phyloP scores from a whole-genome alignment of 2,329 filamentous ascomycete species.

The Tothia fuscella region DNA sequence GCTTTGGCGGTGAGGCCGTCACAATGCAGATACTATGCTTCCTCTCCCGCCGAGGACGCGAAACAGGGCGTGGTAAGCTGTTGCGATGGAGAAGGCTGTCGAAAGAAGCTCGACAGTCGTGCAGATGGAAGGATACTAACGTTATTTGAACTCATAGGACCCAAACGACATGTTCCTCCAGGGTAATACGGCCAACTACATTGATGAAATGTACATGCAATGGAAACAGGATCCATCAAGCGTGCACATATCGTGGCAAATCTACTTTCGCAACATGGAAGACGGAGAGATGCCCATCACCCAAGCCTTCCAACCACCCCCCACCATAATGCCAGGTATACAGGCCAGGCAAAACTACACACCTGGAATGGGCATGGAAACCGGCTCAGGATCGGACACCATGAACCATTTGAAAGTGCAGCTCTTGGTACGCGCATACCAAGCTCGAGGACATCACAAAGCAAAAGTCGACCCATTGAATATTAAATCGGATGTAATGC shows the following conservation, averaged over 20 bases:
- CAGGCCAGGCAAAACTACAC: conserved; percentile 56
- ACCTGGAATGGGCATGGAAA: conserved; percentile 53
- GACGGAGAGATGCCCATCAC: conserved; percentile 94
- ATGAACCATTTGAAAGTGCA: conserved; percentile 98
- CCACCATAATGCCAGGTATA: conserved; percentile 77
- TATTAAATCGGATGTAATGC: conserved; percentile 74
- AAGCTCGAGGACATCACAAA: conserved; percentile 96
- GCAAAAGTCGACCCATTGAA: conserved; percentile 93
- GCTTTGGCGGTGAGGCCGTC: conserved; percentile 32
- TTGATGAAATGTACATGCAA: conserved; percentile 98
- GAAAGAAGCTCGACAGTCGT: conserved; percentile 11
- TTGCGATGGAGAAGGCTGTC: neutral
- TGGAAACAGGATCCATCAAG: conserved; percentile 91
- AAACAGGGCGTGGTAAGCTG: conserved; percentile 48
- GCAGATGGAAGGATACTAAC: conserved; percentile 2
- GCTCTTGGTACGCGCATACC: conserved; percentile 91
- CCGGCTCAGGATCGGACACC: conserved; percentile 65
- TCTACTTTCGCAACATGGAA: conserved; percentile 99
- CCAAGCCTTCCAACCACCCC: conserved; percentile 91
- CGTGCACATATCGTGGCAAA: conserved; percentile 96
- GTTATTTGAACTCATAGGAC: conserved; percentile 40
- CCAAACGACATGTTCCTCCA: conserved; percentile 93
- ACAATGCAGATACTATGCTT: conserved; percentile 44
- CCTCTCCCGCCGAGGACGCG: conserved; percentile 39
- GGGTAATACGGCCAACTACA: conserved; percentile 95